Evolutionary conservation across 108 stramenopile genomes (phyloP), one percentile per base, ranked within the genome.

Genomic region (Nitzschia inconspicua): DNA sequence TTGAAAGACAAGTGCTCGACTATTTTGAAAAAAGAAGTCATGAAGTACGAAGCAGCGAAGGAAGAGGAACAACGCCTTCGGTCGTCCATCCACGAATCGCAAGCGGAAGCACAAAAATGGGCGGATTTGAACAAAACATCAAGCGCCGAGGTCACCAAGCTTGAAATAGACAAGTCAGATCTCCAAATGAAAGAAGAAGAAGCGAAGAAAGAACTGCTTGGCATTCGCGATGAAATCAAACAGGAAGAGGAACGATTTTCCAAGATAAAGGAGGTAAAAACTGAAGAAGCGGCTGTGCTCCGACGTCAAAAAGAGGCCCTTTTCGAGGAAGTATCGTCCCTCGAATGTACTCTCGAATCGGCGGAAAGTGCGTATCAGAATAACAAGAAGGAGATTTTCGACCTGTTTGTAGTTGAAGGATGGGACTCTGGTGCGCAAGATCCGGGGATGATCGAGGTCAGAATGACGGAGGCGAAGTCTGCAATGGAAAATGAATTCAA

Each of bases 121-220:
- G 60, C 47, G 8, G 65, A 71, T 0, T 75, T 81, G 22, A 68
- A 71, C 35, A 51, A 60, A 35, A 55, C 47, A 35, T 47, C 82
- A 27, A 57, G 78, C 5, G 23, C 57, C 18, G 71, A 81, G 44
- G 70, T 65, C 29, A 41, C 41, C 7, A 53, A 30, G 27, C 42
- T 62, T 36, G 74, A 73, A 39, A 36, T 44, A 11, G 77, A 79
- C 44, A 74, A 78, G 26, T 52, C 73, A 3, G 44, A 70, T 39
- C 64, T 70, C 10, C 73, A 78, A 42, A 70, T 76, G 44, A 76
- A n/a, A n/a, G n/a, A n/a, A n/a, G n/a, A n/a, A n/a, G 54, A 53
- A 24, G 43, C 77, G 57, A 79, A 86, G 59, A 51, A 53, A 29
- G 51, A 73, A 29, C 74, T 77, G 20, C 68, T 78, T 31, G 44